phyloP scores from a whole-genome alignment of 2,329 filamentous ascomycete species.

The Rutstroemia sp. region DNA sequence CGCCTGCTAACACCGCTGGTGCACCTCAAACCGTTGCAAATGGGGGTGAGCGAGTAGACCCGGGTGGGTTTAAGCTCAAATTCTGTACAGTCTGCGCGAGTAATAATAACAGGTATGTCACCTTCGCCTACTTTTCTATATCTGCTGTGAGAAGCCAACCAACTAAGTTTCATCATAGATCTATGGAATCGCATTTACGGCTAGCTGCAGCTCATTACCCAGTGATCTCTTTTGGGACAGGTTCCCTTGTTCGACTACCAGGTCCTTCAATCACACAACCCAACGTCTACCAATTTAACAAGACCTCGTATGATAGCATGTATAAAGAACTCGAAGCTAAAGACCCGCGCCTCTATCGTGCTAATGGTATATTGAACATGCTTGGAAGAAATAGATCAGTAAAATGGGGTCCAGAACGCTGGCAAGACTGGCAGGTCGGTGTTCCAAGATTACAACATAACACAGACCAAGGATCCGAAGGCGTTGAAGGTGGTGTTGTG shows the following conservation, averaged over 20 bases:
- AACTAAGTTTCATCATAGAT: slow-evolving; percentile 41
- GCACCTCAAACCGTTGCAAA: slow-evolving; percentile 12
- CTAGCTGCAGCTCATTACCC: slow-evolving; percentile 81
- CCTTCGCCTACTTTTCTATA: background rate
- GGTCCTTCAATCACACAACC: slow-evolving; percentile 87
- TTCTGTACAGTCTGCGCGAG: slow-evolving; percentile 99
- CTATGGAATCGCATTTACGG: slow-evolving; percentile 98
- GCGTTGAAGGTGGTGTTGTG: slow-evolving; percentile 82
- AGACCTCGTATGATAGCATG: slow-evolving; percentile 90
- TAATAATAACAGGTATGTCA: slow-evolving; percentile 82
- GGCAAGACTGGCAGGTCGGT: slow-evolving; percentile 95
- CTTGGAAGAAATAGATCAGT: slow-evolving; percentile 83
- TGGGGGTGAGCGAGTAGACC: slow-evolving; percentile 20
- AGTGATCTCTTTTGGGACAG: slow-evolving; percentile 97
- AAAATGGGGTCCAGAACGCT: slow-evolving; percentile 93
- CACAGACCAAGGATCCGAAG: slow-evolving; percentile 67
- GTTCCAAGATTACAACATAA: slow-evolving; percentile 71
- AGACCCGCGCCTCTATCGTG: slow-evolving; percentile 78
- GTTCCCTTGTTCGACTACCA: slow-evolving; percentile 85
- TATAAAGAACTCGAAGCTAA: slow-evolving; percentile 84
- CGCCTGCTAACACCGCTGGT: slow-evolving; percentile 15
- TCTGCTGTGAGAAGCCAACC: background rate
- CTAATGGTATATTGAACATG: slow-evolving; percentile 95
- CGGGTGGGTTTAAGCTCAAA: slow-evolving; percentile 71
- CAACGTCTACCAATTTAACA: slow-evolving; percentile 98